A percentile compares a stretch with the other conserved stretches of the same genome.
Evolutionary conservation across 83 land plant species (phyloP).

Genomic region (Picea abies): DNA sequence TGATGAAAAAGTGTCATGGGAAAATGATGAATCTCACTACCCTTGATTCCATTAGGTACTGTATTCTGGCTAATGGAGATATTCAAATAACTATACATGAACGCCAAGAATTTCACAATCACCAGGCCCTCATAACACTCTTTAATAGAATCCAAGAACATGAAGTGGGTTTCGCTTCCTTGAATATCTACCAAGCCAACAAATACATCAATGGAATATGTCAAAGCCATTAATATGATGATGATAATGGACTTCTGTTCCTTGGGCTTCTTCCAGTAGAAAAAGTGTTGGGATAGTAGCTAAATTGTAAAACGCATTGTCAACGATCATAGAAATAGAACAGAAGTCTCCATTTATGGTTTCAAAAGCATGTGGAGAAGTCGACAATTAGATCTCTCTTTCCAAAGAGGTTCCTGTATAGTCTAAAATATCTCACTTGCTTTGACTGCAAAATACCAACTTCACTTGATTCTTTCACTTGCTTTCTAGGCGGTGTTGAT

Average conservation of each 20-base stretch:
- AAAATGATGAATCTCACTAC: constrained; percentile 85
- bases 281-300: constrained; percentile 83
- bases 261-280: constrained; percentile 97
- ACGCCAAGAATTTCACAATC: constrained; percentile 79
- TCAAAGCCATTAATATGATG: constrained; percentile 91
- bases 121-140: constrained; percentile 98
- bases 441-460: too few relatives aligned
- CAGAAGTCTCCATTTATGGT: constrained; percentile 10
- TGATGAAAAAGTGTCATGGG: constrained; percentile 95
- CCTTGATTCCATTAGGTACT: constrained; percentile 95
- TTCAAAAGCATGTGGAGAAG: constrained; percentile 21
- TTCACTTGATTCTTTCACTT: too few relatives aligned
- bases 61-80: constrained; percentile 78
- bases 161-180: constrained; percentile 85
- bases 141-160: constrained; percentile 83
- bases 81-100: constrained; percentile 87
- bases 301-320: constrained; percentile 63
- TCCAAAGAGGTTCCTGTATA: constrained; percentile 36
- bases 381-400: constrained; percentile 23
- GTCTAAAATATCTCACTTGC: constrained; percentile 16
- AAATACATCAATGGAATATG: constrained; percentile 86
- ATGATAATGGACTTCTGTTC: constrained; percentile 89
- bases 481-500: constrained; percentile 18
- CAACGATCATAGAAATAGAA: constrained; percentile 16
- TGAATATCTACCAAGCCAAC: constrained; percentile 77